These are phyloP conservation scores for Hypericum perforatum DNA, from an alignment of 345 rosid genomes.

Conservation along the genomic window DNA sequence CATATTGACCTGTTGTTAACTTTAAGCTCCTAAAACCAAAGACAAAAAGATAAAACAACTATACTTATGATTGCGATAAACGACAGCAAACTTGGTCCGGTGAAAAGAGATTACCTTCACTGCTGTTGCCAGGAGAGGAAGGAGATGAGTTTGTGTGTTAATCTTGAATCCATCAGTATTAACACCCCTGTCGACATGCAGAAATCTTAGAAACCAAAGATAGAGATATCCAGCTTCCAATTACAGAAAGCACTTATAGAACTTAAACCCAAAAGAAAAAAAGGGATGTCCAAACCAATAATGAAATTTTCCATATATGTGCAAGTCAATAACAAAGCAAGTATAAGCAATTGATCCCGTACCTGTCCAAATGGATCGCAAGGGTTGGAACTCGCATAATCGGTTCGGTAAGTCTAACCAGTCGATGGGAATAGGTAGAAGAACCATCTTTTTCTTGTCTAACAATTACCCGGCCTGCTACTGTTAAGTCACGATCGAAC, in stretches of 20 bases:
- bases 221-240: background rate
- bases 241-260: slow-evolving; percentile 2
- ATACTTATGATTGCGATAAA: background rate
- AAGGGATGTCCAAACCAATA: background rate
- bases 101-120: slow-evolving; percentile 42
- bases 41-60: background rate
- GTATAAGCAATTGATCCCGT: background rate
- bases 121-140: slow-evolving; percentile 83
- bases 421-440: slow-evolving; percentile 49
- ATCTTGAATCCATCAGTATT: slow-evolving; percentile 83
- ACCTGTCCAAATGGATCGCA: slow-evolving; percentile 97
- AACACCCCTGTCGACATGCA: slow-evolving; percentile 45
- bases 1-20: too few relatives aligned
- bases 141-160: slow-evolving; percentile 76
- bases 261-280: slow-evolving; percentile 6
- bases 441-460: slow-evolving; percentile 52
- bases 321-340: background rate
- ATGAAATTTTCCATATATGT: background rate
- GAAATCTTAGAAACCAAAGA: background rate
- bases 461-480: slow-evolving; percentile 79
- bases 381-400: slow-evolving; percentile 88
- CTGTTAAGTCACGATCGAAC: slow-evolving; percentile 96
- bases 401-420: slow-evolving; percentile 73
- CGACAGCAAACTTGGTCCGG: background rate
- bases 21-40: too few relatives aligned